Base-by-base conservation (phyloP, 169 alveolate genomes). In the Eimeria falciformis region DNA sequence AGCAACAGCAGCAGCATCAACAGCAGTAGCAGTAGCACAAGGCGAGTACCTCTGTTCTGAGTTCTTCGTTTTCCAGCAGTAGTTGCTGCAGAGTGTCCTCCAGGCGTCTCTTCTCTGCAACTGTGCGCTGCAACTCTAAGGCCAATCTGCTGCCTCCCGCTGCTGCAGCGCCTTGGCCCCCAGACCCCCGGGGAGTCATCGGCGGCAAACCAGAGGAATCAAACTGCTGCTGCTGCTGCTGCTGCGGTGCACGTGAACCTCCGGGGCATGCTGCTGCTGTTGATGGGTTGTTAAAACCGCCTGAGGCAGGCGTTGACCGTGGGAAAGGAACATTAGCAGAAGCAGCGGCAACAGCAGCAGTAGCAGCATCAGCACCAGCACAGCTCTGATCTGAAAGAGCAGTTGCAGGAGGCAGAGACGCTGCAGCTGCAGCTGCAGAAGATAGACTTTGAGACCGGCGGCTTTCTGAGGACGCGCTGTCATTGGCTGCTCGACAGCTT, bases 11-110 rank as follows among this genome's bases (percentile, higher is more conserved):
- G 37, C 83, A 71, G 58, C 83, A 33, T 14, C 83, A 14, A 37
- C 83, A 40, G 53, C 83, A 71, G 56, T 58, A 71, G 83, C 83
- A 71, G 83, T 40, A 40, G 83, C 83, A 78, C 71, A 37, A 78
- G 87, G 3, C 33, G 12, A 66, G 91, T 18, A 86, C 92, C 92
- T 86, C 85, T 23, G 58, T 14, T 27, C 92, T 43, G 25, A 86
- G 75, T 14, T 86, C 92, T n/a, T 86, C 92, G 58, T 68, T 68
- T 50, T 86, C 92, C 29, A 86, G 73, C 58, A 86, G 83, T 47
- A 86, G 77, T 75, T 86, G 85, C 75, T 86, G 92, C 62, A 86
- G 37, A 71, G 45, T 77, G 56, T 86, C 92, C 40, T 86, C 92
- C 5, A 86, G 73, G 29, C 58, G 47, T 9, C 92, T 65, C 56